A percentile compares a stretch with the other conserved stretches of the same genome.
These are phyloP conservation scores for Yamadazyma diddensiae DNA, from an alignment of 1,139 yeast genomes.

Conservation along the genomic window DNA sequence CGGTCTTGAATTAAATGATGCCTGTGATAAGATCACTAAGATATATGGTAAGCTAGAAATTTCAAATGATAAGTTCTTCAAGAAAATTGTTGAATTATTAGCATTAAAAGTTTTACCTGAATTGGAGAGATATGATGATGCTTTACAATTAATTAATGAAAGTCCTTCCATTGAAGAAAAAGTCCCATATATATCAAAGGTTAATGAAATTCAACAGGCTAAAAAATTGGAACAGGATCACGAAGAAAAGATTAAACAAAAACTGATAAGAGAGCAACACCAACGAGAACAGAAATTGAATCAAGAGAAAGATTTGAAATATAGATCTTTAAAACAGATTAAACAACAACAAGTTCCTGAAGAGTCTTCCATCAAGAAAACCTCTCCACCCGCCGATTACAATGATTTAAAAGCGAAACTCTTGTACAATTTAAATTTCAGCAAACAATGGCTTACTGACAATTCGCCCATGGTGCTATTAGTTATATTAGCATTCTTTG, in stretches of 20 bases:
- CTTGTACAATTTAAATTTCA: slow-evolving; percentile 11
- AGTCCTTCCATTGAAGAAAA: slow-evolving; percentile 18
- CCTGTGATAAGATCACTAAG: slow-evolving; percentile 10
- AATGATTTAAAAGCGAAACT: slow-evolving; percentile 10
- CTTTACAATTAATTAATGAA: slow-evolving; percentile 24
- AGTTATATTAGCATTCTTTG: slow-evolving; percentile 20
- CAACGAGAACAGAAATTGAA: slow-evolving; percentile 24
- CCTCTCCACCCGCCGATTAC: slow-evolving; percentile 4
- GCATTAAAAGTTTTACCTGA: slow-evolving; percentile 38
- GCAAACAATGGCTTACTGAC: slow-evolving; percentile 22
- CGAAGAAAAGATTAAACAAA: slow-evolving; percentile 18
- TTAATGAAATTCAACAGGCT: slow-evolving; percentile 18
- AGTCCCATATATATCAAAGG: slow-evolving; percentile 13
- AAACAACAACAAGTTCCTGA: slow-evolving; percentile 9
- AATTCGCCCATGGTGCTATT: slow-evolving; percentile 30
- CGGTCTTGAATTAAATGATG: slow-evolving; percentile 14
- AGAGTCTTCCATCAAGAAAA: slow-evolving; percentile 1
- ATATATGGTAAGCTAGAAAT: slow-evolving; percentile 11
- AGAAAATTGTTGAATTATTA: slow-evolving; percentile 30
- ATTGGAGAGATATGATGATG: slow-evolving; percentile 25
- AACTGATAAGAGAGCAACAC: slow-evolving; percentile 21
- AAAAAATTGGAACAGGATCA: slow-evolving; percentile 18
- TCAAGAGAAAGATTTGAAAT: slow-evolving; percentile 29
- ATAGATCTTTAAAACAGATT: slow-evolving; percentile 33
- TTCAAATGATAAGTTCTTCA: slow-evolving; percentile 14